phyloP scores from a whole-genome alignment of 2,329 filamentous ascomycete genomes.

The Blumeria graminis region DNA sequence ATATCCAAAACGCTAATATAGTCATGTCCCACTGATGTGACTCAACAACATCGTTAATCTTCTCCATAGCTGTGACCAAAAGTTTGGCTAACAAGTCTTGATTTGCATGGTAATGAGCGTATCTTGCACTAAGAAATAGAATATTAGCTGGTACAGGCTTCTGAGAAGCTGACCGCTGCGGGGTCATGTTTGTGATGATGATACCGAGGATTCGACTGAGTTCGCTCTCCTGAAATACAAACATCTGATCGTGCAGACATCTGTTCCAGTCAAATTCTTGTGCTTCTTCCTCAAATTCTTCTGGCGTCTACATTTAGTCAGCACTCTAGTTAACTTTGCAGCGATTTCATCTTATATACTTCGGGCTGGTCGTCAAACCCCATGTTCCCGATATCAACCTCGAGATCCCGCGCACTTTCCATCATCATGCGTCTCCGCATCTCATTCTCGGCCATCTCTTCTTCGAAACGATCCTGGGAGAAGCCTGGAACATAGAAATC shows the following conservation, averaged over 20 bases:
- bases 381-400: slow-evolving; percentile 86
- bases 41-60: slow-evolving; percentile 94
- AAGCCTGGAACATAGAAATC: slow-evolving; percentile 91
- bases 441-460: slow-evolving; percentile 91
- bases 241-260: slow-evolving; percentile 96
- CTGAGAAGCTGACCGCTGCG: slow-evolving; percentile 82
- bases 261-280: slow-evolving; percentile 92
- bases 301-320: slow-evolving; percentile 28
- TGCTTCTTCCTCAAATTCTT: slow-evolving; percentile 67
- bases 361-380: slow-evolving; percentile 91
- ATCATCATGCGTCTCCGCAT: slow-evolving; percentile 96
- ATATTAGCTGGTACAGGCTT: slow-evolving; percentile 96
- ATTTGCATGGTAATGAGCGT: slow-evolving; percentile 90
- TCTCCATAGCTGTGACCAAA: slow-evolving; percentile 70
- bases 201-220: slow-evolving; percentile 81
- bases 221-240: slow-evolving; percentile 92
- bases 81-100: slow-evolving; percentile 60
- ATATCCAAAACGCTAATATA: slow-evolving; percentile 95
- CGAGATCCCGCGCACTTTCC: slow-evolving; percentile 88
- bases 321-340: slow-evolving; percentile 10
- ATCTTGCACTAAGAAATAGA: slow-evolving; percentile 81
- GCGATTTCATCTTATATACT: slow-evolving; percentile 21
- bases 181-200: slow-evolving; percentile 94
- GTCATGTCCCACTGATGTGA: slow-evolving; percentile 98
- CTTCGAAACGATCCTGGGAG: slow-evolving; percentile 81